phyloP scores from a whole-genome alignment of 768 basidiomycete species.

The Phaffia tasmanica region DNA sequence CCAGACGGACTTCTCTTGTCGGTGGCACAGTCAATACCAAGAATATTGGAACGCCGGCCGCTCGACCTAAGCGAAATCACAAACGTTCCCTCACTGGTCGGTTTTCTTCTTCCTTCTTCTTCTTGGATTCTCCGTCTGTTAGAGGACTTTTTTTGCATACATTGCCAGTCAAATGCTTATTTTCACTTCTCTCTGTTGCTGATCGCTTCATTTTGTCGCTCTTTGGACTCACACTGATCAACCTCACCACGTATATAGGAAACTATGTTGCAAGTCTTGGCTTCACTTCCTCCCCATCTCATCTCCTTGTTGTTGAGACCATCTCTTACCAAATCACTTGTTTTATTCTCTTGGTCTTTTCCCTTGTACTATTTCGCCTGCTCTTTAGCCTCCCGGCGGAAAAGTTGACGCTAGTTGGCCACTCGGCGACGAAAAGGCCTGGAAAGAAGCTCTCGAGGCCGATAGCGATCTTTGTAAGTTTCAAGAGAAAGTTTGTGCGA shows the following conservation, averaged over 20 bases:
- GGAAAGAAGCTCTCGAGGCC: constrained; percentile 36
- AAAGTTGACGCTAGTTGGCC: constrained; percentile 34
- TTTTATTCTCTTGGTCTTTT: no score
- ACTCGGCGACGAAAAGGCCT: constrained; percentile 38
- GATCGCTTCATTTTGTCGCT: no score
- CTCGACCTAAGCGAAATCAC: not conserved
- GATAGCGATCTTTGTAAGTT: constrained; percentile 32
- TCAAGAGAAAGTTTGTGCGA: not conserved
- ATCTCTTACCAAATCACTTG: not conserved
- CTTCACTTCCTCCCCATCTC: not conserved
- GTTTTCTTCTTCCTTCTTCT: not conserved
- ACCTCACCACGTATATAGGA: not conserved
- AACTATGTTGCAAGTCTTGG: constrained; percentile 2
- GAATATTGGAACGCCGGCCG: not conserved
- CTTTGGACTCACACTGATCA: not conserved
- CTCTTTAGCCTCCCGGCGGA: constrained; percentile 20
- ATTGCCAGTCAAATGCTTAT: not conserved
- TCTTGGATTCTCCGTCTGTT: not conserved
- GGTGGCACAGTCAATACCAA: not conserved
- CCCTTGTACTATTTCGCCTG: not conserved
- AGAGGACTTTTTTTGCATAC: not conserved
- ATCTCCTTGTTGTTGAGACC: not conserved
- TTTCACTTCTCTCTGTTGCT: no score
- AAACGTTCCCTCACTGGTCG: constrained; percentile 2
- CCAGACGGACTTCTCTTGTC: not conserved